Evolutionary conservation across 148 eudicot genomes (phyloP), one percentile per base, ranked within the genome.

Genomic region (Vaccinium macrocarpon): DNA sequence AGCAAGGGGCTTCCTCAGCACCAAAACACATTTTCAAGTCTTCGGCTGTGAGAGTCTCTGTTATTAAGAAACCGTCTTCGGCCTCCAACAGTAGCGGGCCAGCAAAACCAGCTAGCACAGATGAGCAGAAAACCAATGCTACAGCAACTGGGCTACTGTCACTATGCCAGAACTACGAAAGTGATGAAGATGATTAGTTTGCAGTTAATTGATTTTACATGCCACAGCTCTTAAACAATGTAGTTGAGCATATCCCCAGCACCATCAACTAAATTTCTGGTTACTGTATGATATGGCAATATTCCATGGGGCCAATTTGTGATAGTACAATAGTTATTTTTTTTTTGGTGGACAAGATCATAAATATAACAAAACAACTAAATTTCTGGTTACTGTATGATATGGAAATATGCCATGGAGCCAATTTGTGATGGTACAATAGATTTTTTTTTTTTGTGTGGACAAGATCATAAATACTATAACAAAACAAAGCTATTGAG

Each of bases 161-260:
- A 1, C 82, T 96, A 14, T 91, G 89, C 13, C 96, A 93, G 49
- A 83, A 79, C 27, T 93, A 94, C 70, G 93, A 86, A 46, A 92
- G 92, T 19, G 94, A 91, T 8, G 96, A 94, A 61, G 95, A 90
- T 48, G 90, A 90, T 23, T 82, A 80, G 85, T 4, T 52, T 9
- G 59, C 16, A 51, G 25, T 81, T 64, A 16, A 64, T 38, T 8
- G 15, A 81, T 29, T 35, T 27, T 25, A 9, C 50, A 19, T 57
- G 18, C 72, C 29, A 23, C 0, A 53, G 57, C 57, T 53, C 57
- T 53, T 53, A 53, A 14, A 10, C 57, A 16, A 13, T 66, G 72
- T 25, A 4, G 25, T 11, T 25, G 25, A 0, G n/a, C 14, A 3
- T 27, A 27, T 68, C 73, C 27, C 73, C 42, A 68, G 73, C 73